Conservation (phyloP, 176 grass and related monocot species). For the Carex myosuroides region DNA sequence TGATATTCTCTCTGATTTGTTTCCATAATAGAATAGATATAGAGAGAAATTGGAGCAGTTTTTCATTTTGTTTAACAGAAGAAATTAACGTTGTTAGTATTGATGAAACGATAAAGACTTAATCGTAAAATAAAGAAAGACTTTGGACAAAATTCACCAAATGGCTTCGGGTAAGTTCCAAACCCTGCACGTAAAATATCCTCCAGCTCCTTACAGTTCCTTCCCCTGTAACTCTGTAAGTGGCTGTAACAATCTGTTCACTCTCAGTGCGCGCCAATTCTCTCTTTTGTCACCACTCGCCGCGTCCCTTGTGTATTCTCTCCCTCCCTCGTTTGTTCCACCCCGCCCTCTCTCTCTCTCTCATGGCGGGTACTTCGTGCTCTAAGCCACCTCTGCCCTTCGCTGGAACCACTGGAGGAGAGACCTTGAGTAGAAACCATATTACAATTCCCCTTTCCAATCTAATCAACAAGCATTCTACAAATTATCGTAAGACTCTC, state of each 20-base stretch:
- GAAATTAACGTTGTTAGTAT: no score
- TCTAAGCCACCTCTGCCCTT: background rate
- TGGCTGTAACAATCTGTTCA: background rate
- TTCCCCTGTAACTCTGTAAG: background rate
- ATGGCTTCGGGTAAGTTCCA: no score
- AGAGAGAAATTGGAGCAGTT: no score
- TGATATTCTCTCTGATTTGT: no score
- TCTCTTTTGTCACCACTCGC: background rate
- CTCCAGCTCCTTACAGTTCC: background rate
- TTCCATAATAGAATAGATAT: no score
- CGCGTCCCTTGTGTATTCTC: background rate
- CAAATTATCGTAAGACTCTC: background rate
- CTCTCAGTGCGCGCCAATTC: slow-evolving; percentile 24
- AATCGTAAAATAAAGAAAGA: no score
- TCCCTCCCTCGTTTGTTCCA: background rate
- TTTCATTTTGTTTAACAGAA: no score
- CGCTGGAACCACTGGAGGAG: background rate
- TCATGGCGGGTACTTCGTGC: slow-evolving; percentile 11
- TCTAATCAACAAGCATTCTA: background rate
- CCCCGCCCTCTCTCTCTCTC: background rate
- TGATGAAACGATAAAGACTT: no score
- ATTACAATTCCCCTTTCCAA: slow-evolving; percentile 10
- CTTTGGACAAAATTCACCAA: no score
- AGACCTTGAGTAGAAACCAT: background rate
- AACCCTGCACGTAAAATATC: background rate